Percentiles rank a stretch among this genome's conserved stretches.
These are phyloP conservation scores for Mollisia scopiformis DNA, from an alignment of 2,329 filamentous ascomycete species.

Conservation along the genomic window DNA sequence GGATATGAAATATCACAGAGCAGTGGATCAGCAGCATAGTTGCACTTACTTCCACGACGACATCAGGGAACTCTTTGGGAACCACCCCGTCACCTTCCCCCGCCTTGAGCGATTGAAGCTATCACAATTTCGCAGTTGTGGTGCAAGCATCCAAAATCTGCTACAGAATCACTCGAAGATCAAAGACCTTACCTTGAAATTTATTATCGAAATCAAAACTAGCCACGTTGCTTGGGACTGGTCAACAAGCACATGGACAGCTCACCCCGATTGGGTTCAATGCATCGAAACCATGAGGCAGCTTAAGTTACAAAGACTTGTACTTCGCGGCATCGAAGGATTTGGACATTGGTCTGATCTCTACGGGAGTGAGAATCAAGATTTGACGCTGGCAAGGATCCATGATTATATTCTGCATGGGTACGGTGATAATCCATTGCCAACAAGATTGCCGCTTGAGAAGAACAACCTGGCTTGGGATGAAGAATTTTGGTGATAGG, in stretches of 20 bases:
- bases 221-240: not conserved
- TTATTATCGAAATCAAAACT: not conserved
- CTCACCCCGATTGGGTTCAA: not conserved
- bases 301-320: not conserved
- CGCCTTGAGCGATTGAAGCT: not conserved
- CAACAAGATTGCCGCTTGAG: not conserved
- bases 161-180: not conserved
- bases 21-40: not conserved
- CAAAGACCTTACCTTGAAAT: not conserved
- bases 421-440: not conserved
- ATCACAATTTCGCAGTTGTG: conserved; percentile 3
- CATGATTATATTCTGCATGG: conserved; percentile 10
- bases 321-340: not conserved
- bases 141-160: not conserved
- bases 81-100: not conserved
- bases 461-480: not conserved
- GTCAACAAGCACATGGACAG: not conserved
- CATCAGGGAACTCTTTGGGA: conserved; percentile 5
- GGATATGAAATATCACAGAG: not conserved
- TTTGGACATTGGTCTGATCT: not conserved
- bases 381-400: not conserved
- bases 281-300: not conserved
- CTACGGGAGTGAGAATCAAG: not conserved
- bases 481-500: not conserved
- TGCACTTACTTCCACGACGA: not conserved